Evolutionary conservation across 805 yeast genomes (phyloP).

Genomic region (Cyberlindnera euphorbiiphila): DNA sequence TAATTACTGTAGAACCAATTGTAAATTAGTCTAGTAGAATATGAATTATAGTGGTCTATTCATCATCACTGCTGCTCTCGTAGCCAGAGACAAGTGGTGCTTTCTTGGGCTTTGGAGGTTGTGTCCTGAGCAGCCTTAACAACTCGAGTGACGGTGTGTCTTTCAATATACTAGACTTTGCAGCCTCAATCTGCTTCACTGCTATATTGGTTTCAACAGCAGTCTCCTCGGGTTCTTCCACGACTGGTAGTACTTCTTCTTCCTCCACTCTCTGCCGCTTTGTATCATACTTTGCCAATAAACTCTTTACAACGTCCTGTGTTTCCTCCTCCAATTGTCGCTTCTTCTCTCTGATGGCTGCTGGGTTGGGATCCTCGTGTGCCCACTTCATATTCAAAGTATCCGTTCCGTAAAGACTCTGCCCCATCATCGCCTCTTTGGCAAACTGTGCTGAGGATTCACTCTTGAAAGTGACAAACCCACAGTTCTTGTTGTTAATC

Average conservation of each 20-base stretch:
- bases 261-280: constrained; percentile 21
- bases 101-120: constrained; percentile 2
- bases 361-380: constrained; percentile 79
- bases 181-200: constrained; percentile 17
- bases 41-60: too few relatives aligned
- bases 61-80: constrained; percentile 15
- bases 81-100: constrained; percentile 8
- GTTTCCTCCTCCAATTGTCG: constrained; percentile 28
- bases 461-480: constrained; percentile 66
- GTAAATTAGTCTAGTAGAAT: too few relatives aligned
- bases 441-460: constrained; percentile 90
- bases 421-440: constrained; percentile 89
- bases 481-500: constrained; percentile 60
- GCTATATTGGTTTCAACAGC: background rate
- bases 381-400: constrained; percentile 82
- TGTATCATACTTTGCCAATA: constrained; percentile 35
- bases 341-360: constrained; percentile 44
- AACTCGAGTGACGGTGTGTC: constrained; percentile 8
- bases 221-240: constrained; percentile 18
- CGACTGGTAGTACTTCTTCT: constrained; percentile 26
- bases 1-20: too few relatives aligned
- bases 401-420: constrained; percentile 64
- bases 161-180: constrained; percentile 5
- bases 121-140: constrained; percentile 7
- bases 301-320: constrained; percentile 40